Evolutionary conservation across 306 rosid genomes (phyloP), one percentile per base, ranked within the genome.

Genomic region (Sechiopsis laciniata): DNA sequence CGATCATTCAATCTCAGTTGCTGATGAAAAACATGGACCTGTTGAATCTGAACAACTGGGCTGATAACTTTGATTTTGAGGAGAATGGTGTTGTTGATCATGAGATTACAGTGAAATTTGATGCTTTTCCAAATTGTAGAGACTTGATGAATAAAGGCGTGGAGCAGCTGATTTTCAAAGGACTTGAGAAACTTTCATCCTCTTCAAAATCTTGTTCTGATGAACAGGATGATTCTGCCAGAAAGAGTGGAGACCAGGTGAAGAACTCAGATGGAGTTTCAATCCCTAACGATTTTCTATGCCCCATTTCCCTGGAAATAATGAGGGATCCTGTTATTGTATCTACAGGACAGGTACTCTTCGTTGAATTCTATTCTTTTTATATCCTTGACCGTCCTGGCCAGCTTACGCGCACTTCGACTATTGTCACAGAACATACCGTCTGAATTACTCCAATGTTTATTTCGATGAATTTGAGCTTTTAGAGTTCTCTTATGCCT

Each of bases 301-400:
- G 99, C 87, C 96, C 99, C 45, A 89, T 94, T 79, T 94, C 99
- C 77, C 81, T 94, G 84, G 99, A 94, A 83, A 78, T 91, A 71
- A 87, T 94, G 99, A 86, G 92, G 77, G 99, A 94, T 84, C 99
- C 99, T 71, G 99, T 94, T 76, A 94, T 91, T 78, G 97, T 94
- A 67, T 84, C 99, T 78, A 94, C 99, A 0, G 99, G 99, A 55
- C 99, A 94, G 99, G 99, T 89, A 80, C 60, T 65, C 45, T 69
- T 77, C 71, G 71, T 67, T 54, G 53, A 65, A 12, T 64, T 55
- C 0, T 26, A 26, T 26, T 26, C 1, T 26, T 26, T 26, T 26
- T 2, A 26, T 2, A 26, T 26, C 29, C 29, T 1, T 26, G 29
- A 26, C 29, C 2, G 29, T 26, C 29, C 2, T 1, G 2, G 29